Evolutionary conservation across 768 basidiomycete species (phyloP), one percentile per base, ranked within the genome.

Genomic region (Pleurotus djamor): DNA sequence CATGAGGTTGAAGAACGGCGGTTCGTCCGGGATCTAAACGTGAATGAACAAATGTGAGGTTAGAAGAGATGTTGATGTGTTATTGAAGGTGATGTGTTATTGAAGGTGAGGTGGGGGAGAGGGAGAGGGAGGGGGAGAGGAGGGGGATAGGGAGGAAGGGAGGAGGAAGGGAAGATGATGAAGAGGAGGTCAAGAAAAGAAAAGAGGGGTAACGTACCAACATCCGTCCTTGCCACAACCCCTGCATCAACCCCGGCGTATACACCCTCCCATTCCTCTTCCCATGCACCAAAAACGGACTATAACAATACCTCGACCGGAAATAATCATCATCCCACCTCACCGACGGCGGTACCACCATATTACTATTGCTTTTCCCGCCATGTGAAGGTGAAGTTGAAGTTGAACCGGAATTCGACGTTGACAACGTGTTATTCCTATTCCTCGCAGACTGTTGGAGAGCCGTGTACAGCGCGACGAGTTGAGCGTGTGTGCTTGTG

Each of bases 151-250:
- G n/a, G n/a, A n/a, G n/a, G n/a, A 41, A 41, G 14, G 38, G 38
- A 41, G 14, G 7, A 7, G 14, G 21, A 28, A 28, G 21, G 3
- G 21, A 28, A 1, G 21, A 28, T 1, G 21, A 28, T 1, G 3
- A 28, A 28, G n/a, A 45, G 36, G 36, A 51, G 37, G 34, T n/a
- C 49, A 21, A 59, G 13, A 50, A 41, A 9, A 55, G 12, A 28
- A 56, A 33, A 35, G 48, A 57, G 58, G 43, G 16, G 9, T 17
- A 5, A 80, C 85, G 60, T 56, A 89, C 87, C 57, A 85, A 71
- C 69, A 87, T 77, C 16, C 83, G 75, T 3, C 89, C 89, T 60
- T 85, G 79, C 85, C 84, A 89, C 4, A 81, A 71, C 2, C 88
- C 88, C 17, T 68, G 69, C 64, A 88, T 72, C 2, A 74, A 66